Evolutionary conservation across 2,329 filamentous ascomycete species (phyloP), one percentile per base, ranked within the genome.

Genomic region (Nigrospora osmanthi): DNA sequence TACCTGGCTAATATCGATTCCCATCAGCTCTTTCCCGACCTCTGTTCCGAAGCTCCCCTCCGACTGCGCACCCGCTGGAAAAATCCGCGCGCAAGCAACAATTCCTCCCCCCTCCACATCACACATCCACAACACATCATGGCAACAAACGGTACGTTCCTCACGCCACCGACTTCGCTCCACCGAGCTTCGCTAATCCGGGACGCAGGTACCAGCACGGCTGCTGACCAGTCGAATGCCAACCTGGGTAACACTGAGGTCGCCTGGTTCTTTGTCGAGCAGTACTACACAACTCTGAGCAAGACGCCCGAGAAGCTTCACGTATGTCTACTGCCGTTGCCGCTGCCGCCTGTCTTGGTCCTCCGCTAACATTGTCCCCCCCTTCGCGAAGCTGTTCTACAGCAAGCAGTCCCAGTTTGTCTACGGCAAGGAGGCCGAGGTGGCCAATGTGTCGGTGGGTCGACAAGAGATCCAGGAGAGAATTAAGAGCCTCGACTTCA

Each of bases 251-350:
- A 95, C 74, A 89, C 95, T 65, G 89, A 97, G 72, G 89, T 98
- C 55, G 93, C 89, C 68, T 98, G 93, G 93, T 97, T 91, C 73
- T 98, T 98, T 58, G 93, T 98, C 47, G 90, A 97, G 78, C 89
- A 95, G 69, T 98, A 96, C 76, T 98, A 98, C 72, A 97, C 88
- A 57, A 98, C 89, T 50, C 73, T 98, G 62, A 96, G 90, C 81
- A 90, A 91, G 70, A 87, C 75, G 54, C 90, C 93, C 17, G 89
- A 95, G 63, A 94, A 93, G 70, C 86, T 98, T 58, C 91, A 89
- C 63, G 80, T 84, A 69, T 59, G 79, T 69, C 35, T 31, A 31
- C 36, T 38, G 45, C 10, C 23, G 6, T 10, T 28, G 23, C 23
- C 5, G 6, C 23, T 7, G 6, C 23, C 23, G 23, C 23, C 9